These are phyloP conservation scores for Termitomyces sp. DNA, from an alignment of 768 basidiomycete genomes.

Conservation along the genomic window DNA sequence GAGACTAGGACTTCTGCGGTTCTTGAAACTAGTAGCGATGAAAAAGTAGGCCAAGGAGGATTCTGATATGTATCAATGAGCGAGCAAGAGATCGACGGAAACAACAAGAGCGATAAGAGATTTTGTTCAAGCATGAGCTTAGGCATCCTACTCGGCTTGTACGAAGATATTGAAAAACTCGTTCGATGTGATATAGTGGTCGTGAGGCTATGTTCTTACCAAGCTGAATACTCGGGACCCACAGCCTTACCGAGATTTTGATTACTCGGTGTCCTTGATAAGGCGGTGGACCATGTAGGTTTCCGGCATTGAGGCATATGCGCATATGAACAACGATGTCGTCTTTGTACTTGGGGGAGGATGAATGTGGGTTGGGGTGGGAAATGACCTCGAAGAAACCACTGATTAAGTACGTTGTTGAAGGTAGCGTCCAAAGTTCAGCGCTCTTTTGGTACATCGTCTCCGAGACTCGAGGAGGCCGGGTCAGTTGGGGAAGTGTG, in stretches of 20 bases:
- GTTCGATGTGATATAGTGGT: not conserved
- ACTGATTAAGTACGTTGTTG: not conserved
- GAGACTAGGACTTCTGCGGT: not conserved
- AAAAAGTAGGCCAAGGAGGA: not conserved
- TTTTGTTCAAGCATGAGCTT: not conserved
- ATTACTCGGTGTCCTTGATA: not conserved
- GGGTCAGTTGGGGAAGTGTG: not conserved
- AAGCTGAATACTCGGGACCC: not conserved
- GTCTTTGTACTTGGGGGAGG: not conserved
- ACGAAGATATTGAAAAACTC: not conserved
- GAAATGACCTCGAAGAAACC: not conserved
- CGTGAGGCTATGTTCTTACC: not conserved
- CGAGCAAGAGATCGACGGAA: not conserved
- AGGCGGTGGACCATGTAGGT: not conserved
- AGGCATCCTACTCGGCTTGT: not conserved
- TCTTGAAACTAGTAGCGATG: not conserved
- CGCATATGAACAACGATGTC: not conserved
- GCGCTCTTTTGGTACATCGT: not conserved
- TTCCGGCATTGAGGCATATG: not conserved
- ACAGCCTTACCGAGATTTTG: not conserved
- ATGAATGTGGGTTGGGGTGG: not conserved
- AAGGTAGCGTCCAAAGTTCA: not conserved
- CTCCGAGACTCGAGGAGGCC: not conserved
- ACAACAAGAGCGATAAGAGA: not conserved
- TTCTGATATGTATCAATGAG: not conserved